Base-by-base conservation (phyloP, 2,329 filamentous ascomycete genomes). In the Pseudopithomyces maydicus region DNA sequence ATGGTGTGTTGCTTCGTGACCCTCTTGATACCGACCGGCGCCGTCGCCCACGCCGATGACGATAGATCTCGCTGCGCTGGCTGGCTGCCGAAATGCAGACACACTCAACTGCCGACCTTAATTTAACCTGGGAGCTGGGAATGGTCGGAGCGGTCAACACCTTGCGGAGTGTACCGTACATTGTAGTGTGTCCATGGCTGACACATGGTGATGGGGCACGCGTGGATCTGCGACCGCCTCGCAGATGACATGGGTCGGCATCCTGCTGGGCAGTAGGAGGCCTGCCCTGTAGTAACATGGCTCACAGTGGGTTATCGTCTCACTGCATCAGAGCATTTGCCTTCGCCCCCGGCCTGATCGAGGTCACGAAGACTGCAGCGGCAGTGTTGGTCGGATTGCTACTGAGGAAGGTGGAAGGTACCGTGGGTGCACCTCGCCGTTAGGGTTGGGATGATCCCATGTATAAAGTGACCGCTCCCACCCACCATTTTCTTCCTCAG, bases 241-340 rank as follows among this genome's bases (percentile, higher is more conserved):
- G 49, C 44, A 62, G 47, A 38, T 47, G 56, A 52, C 59, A 39
- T 52, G 47, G 57, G 46, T 36, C 41, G 20, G 33, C 52, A 58
- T 58, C 60, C 62, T 63, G 55, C 56, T 57, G 43, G 52, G 54
- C 55, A 36, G 45, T 36, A 33, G 35, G 19, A 17, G 23, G 32
- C 19, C 32, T 22, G 11, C n/a, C 32, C 14, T 23, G 32, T 19
- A 7, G 17, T 15, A 29, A 36, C 32, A 11, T 36, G 54, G 26
- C 42, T 29, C 47, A 29, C 23, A n/a, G 11, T 50, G 47, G 23
- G 32, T 29, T 59, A 26, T 52, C 48, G 57, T 59, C 61, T 62
- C 54, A 65, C 62, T 55, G 61, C 58, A 64, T 57, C 52, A 38
- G 44, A 55, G 49, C 59, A 56, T 56, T 43, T 64, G 57, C 39